Conservation (phyloP, 176 grass and related monocot genomes). For the Triticum monococcum region DNA sequence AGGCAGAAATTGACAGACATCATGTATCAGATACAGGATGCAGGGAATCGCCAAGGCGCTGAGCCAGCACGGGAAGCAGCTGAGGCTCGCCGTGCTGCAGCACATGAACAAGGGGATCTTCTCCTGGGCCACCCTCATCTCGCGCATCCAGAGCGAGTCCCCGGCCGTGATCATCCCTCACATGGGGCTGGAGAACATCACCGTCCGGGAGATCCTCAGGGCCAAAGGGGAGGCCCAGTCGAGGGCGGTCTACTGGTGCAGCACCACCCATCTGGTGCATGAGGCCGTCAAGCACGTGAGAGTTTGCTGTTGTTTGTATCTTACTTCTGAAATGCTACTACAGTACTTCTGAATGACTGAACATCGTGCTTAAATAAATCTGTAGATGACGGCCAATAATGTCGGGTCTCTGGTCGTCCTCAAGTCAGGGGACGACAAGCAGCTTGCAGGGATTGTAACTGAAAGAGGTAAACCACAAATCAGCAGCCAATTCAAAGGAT, state of each 20-base stretch:
- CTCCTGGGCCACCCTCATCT: constrained; percentile 62
- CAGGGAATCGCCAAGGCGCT: constrained; percentile 66
- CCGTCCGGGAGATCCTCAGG: constrained; percentile 69
- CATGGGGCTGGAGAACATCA: constrained; percentile 86
- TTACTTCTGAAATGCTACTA: neutral
- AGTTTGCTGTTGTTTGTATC: neutral
- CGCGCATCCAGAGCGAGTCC: constrained; percentile 56
- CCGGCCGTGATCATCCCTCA: constrained; percentile 57
- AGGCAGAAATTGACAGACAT: neutral
- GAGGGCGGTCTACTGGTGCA: constrained; percentile 68
- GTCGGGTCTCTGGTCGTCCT: constrained; percentile 87
- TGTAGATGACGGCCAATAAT: constrained; percentile 79
- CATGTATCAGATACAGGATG: constrained; percentile 40
- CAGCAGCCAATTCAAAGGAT: no score
- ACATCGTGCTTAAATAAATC: neutral
- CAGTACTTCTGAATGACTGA: neutral
- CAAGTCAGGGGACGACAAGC: constrained; percentile 68
- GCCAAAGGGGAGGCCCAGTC: constrained; percentile 64
- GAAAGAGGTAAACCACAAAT: constrained; percentile 68
- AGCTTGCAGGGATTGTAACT: constrained; percentile 79
- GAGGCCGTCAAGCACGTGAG: constrained; percentile 71
- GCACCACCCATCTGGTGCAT: constrained; percentile 51
- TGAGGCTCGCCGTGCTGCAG: constrained; percentile 61
- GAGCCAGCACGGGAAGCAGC: constrained; percentile 57
- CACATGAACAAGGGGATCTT: constrained; percentile 79